phyloP scores from a whole-genome alignment of 257 asterid species.

The Solanum pimpinellifolium region DNA sequence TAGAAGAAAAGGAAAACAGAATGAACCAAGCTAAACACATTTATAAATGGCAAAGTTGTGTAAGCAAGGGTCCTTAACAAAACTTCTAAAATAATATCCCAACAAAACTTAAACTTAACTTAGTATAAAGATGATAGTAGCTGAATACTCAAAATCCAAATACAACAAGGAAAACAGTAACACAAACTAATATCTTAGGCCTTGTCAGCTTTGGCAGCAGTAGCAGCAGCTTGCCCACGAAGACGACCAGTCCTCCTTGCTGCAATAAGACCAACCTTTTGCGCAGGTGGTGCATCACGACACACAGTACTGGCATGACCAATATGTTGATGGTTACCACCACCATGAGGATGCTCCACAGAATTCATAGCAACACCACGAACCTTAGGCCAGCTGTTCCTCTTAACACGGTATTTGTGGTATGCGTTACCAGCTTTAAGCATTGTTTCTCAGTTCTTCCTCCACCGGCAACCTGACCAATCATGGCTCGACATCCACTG shows the following conservation, averaged over 20 bases:
- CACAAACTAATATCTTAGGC: neutral
- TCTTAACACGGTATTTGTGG: slow-evolving; percentile 20
- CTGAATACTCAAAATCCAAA: neutral
- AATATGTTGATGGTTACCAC: slow-evolving; percentile 1
- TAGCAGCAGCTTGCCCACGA: neutral
- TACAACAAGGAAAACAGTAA: neutral
- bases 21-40: neutral
- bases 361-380: slow-evolving; percentile 45
- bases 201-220: neutral
- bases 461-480: slow-evolving; percentile 43
- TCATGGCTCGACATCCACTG: slow-evolving; percentile 46
- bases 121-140: neutral
- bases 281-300: slow-evolving; percentile 8
- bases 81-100: neutral
- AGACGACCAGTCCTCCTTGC: slow-evolving; percentile 2
- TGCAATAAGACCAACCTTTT: slow-evolving; percentile 9
- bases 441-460: slow-evolving; percentile 45
- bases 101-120: neutral
- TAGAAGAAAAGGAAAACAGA: neutral
- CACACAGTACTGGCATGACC: neutral
- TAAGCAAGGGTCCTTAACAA: neutral
- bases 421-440: slow-evolving; percentile 44
- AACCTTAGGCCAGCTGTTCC: slow-evolving; percentile 56
- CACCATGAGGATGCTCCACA: slow-evolving; percentile 1
- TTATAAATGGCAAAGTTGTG: neutral